phyloP scores from a whole-genome alignment of 73 alveolate species.

The Tetrahymena elliotti region DNA sequence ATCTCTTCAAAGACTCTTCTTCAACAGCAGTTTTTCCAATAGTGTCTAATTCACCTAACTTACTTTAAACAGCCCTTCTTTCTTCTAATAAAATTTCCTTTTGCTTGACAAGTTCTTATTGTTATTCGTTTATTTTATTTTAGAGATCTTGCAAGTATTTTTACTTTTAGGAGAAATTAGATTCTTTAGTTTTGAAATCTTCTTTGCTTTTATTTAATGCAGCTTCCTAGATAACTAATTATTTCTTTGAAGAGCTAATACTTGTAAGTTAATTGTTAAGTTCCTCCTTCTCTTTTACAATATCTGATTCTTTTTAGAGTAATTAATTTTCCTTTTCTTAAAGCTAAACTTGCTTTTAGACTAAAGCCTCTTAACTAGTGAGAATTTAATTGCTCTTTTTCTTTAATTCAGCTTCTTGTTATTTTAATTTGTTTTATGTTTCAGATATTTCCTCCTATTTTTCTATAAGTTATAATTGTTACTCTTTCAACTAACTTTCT shows the following conservation, averaged over 20 bases:
- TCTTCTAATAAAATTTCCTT: background rate
- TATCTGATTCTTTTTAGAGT: background rate
- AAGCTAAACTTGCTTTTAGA: background rate
- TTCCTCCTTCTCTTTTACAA: background rate
- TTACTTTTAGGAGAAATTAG: background rate
- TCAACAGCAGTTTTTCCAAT: background rate
- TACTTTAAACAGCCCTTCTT: background rate
- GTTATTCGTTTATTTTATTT: background rate
- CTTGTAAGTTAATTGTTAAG: background rate
- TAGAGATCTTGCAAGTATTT: background rate
- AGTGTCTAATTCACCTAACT: background rate
- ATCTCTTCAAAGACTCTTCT: background rate
- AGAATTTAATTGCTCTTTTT: background rate
- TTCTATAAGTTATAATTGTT: background rate
- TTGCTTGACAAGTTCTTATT: background rate
- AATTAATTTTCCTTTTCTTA: background rate
- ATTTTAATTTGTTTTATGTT: background rate
- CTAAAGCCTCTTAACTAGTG: background rate
- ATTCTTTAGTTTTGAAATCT: background rate
- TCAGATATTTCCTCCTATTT: background rate
- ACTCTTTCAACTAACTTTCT: background rate
- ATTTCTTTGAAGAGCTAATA: background rate
- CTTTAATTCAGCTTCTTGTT: background rate
- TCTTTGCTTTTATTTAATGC: background rate
- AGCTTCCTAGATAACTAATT: background rate